Percentiles rank a stretch among this genome's conserved stretches.
Conservation (phyloP, 352 stramenopile genomes). For the Pythium volutum region DNA sequence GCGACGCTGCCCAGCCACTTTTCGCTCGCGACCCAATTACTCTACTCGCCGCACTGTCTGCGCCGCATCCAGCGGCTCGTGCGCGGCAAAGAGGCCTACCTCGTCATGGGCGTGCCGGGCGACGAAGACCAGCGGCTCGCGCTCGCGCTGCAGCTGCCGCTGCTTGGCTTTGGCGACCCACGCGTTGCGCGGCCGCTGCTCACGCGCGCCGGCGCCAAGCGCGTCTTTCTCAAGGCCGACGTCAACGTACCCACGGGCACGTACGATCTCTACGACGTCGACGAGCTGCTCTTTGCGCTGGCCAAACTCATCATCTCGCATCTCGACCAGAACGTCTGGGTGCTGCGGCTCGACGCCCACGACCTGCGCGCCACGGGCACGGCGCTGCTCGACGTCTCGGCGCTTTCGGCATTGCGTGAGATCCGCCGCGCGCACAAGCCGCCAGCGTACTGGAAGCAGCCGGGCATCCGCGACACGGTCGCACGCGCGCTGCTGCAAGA, state of each 20-base stretch:
- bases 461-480: constrained; percentile 54
- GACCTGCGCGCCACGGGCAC: constrained; percentile 65
- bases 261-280: constrained; percentile 88
- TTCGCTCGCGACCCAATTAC: constrained; percentile 71
- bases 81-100: constrained; percentile 59
- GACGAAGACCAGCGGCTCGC: constrained; percentile 80
- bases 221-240: constrained; percentile 77
- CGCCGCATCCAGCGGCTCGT: constrained; percentile 58
- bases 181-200: constrained; percentile 44
- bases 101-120: constrained; percentile 73
- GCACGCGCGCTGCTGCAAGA: constrained; percentile 53
- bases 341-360: constrained; percentile 76
- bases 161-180: constrained; percentile 60
- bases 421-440: constrained; percentile 62
- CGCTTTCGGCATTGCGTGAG: constrained; percentile 50
- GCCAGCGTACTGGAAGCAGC: constrained; percentile 70
- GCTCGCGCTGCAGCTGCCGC: constrained; percentile 66
- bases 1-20: constrained; percentile 77
- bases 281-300: constrained; percentile 80
- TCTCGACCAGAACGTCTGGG: constrained; percentile 71
- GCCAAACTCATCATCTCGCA: constrained; percentile 86
- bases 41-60: constrained; percentile 85
- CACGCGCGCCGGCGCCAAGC: constrained; percentile 78
- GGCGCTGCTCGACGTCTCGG: constrained; percentile 63
- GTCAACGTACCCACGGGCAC: constrained; percentile 85